Conservation (phyloP, 257 asterid genomes). For the Henckelia pumila region DNA sequence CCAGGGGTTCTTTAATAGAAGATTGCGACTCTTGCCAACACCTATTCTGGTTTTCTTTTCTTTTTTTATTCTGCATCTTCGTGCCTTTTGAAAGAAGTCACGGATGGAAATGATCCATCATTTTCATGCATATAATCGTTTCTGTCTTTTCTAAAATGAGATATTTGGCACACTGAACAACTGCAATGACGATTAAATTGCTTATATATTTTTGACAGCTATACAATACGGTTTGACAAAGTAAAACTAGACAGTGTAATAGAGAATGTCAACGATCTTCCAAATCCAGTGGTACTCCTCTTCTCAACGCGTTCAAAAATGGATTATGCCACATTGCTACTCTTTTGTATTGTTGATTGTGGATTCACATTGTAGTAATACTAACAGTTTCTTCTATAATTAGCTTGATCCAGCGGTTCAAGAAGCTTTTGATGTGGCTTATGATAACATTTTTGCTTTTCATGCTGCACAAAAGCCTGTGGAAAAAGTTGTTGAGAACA, state of each 20-base stretch:
- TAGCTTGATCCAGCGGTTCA: slow-evolving; percentile 80
- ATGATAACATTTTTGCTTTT: slow-evolving; percentile 78
- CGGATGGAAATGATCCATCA: too few species aligned
- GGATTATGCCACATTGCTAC: slow-evolving; percentile 17
- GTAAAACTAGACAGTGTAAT: slow-evolving; percentile 68
- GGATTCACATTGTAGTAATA: not conserved
- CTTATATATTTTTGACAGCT: slow-evolving; percentile 40
- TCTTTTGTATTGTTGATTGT: slow-evolving; percentile 18
- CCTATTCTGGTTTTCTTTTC: too few species aligned
- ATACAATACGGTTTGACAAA: slow-evolving; percentile 76
- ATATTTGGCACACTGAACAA: not conserved
- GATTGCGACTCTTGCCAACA: too few species aligned
- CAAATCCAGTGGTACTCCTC: slow-evolving; percentile 72
- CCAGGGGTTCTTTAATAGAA: too few species aligned
- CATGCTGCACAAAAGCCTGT: slow-evolving; percentile 88
- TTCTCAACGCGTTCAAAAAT: slow-evolving; percentile 5
- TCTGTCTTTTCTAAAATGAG: not conserved
- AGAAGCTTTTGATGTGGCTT: slow-evolving; percentile 96
- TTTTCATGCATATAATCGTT: too few species aligned
- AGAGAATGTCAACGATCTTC: slow-evolving; percentile 70
- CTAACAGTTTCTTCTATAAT: slow-evolving; percentile 27
- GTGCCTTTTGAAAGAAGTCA: too few species aligned
- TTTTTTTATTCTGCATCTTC: too few species aligned
- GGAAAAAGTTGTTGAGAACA: slow-evolving; percentile 78
- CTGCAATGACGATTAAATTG: slow-evolving; percentile 11